These are phyloP conservation scores for Podospora pseudocomata DNA, from an alignment of 495 filamentous ascomycete species.

Conservation along the genomic window DNA sequence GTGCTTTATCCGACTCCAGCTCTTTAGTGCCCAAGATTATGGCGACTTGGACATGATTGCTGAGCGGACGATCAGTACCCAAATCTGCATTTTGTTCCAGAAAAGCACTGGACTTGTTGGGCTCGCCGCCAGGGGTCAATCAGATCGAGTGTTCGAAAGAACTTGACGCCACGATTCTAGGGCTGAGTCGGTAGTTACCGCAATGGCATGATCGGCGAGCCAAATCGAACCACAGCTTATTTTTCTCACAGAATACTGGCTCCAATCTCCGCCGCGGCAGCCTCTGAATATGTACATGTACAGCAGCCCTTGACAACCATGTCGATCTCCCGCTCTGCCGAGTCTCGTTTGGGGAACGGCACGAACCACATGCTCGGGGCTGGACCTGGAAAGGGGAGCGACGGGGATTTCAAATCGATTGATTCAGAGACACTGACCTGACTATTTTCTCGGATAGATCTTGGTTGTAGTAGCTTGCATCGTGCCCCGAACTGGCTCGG, in stretches of 20 bases:
- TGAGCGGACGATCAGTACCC: neutral
- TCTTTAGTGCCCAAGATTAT: neutral
- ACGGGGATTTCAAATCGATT: neutral
- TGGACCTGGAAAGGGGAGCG: neutral
- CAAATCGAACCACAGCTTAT: constrained; percentile 8
- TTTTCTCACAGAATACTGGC: neutral
- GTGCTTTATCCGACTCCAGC: neutral
- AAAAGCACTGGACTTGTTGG: neutral
- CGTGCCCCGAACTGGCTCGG: neutral
- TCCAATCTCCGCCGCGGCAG: neutral
- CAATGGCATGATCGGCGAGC: constrained; percentile 9
- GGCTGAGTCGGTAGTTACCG: constrained; percentile 12
- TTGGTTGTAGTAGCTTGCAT: neutral
- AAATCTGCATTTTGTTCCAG: neutral
- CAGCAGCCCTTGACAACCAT: neutral
- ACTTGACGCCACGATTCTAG: constrained; percentile 10
- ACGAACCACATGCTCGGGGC: constrained; percentile 2
- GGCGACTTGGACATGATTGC: neutral
- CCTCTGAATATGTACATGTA: neutral
- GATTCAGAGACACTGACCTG: constrained; percentile 4
- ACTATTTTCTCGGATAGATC: neutral
- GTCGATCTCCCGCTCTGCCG: neutral
- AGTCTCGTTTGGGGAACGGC: neutral
- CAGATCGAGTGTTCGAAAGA: neutral
- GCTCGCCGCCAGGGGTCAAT: neutral